Percentiles rank a stretch among this genome's conserved stretches.
These are phyloP conservation scores for Pilaira anomala DNA, from an alignment of 192 early-diverging fungal species.

Conservation along the genomic window DNA sequence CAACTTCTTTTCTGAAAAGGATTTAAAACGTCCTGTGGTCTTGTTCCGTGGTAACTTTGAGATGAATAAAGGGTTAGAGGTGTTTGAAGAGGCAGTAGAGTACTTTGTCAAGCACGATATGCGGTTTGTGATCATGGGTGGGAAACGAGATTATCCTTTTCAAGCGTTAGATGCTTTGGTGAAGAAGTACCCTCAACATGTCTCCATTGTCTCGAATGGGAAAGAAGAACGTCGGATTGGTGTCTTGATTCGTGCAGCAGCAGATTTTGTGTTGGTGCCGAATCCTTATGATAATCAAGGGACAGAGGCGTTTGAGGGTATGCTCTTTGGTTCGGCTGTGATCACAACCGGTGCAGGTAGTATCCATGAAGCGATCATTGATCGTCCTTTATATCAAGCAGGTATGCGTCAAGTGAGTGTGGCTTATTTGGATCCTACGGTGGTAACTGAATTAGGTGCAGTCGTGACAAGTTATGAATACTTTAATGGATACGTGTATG, in stretches of 20 bases:
- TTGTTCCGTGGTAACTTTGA: constrained; percentile 52
- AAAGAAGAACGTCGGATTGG: constrained; percentile 47
- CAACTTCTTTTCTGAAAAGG: constrained; percentile 36
- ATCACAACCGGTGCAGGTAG: constrained; percentile 35
- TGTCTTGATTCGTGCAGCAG: constrained; percentile 47
- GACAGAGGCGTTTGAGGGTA: neutral
- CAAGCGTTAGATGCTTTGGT: constrained; percentile 1
- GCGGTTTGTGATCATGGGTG: constrained; percentile 33
- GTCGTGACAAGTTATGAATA: constrained; percentile 33
- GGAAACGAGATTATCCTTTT: constrained; percentile 10
- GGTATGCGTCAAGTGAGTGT: neutral
- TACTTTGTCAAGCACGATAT: constrained; percentile 38
- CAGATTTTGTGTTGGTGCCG: constrained; percentile 27
- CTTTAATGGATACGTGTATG: constrained; percentile 46
- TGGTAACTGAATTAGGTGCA: constrained; percentile 13
- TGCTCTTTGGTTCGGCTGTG: constrained; percentile 13
- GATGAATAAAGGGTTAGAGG: constrained; percentile 41
- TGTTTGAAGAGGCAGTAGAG: constrained; percentile 4
- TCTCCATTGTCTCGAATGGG: constrained; percentile 30
- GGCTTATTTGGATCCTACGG: constrained; percentile 8
- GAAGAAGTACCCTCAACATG: constrained; percentile 24
- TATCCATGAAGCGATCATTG: constrained; percentile 47
- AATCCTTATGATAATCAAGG: neutral
- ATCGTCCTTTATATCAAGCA: constrained; percentile 33
- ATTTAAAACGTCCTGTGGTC: constrained; percentile 42